Evolutionary conservation across 1,284 basidiomycete species (phyloP), one percentile per base, ranked within the genome.

Genomic region (Phlebopus sp.): DNA sequence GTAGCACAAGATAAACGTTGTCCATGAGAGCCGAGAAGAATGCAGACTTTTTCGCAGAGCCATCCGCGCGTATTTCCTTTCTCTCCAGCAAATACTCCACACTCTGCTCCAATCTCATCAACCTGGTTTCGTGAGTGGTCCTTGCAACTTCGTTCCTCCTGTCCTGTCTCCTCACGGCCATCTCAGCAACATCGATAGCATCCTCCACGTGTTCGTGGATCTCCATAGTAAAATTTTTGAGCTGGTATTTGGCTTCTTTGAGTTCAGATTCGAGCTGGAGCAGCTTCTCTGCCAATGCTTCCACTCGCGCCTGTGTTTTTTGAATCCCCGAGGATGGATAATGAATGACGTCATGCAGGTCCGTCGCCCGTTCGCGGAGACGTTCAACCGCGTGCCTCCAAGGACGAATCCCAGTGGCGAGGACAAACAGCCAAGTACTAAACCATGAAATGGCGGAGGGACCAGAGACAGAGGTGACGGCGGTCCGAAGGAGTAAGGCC

Each of bases 331-430:
- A 65, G 6, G 73, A 67, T 4, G 78, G 80, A 39, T 80, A 77
- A 56, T 86, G 81, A 5, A 86, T 62, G 38, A 76, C 68, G 35
- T 81, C 75, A 50, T 89, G 85, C 11, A 90, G 69, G 19, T 81
- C 78, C 1, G 68, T 65, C 4, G 82, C 80, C 19, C 82, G 78
- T 37, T 78, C 62, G 4, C 69, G 72, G 18, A 90, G 68, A 35
- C 86, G 79, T 36, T 79, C 72, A 14, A 84, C 65, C 50, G 86
- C 70, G 56, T 90, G 88, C 9, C 78, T 69, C 84, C 86, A 89
- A 0, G 87, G 88, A 6, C 88, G 78, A 55, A 89, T 71, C 15
- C 84, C 86, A 1, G 87, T 86, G 18, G 88, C 83, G 23, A 90
- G 75, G 7, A 88, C 80, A 63, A 90, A 90, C 11, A 90, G 72